These are phyloP conservation scores for Arthroderma sp. DNA, from an alignment of 2,329 filamentous ascomycete species.

Conservation along the genomic window DNA sequence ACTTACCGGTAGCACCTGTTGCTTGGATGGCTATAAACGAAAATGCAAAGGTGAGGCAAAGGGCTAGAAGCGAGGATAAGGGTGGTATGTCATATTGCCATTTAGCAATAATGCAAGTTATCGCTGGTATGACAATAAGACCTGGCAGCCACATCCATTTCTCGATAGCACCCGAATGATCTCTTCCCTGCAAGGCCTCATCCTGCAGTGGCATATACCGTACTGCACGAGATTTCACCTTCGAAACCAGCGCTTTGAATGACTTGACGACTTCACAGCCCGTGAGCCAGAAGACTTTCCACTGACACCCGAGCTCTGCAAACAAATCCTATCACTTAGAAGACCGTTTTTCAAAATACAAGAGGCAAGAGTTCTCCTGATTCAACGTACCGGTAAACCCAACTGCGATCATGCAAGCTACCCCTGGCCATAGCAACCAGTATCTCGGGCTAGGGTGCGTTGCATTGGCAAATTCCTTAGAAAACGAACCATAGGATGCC, in stretches of 20 bases:
- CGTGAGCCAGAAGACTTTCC: conserved; percentile 7
- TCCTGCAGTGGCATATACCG: conserved; percentile 2
- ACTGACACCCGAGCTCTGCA: conserved; percentile 7
- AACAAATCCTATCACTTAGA: background rate
- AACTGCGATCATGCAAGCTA: conserved; percentile 5
- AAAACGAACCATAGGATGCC: conserved; percentile 21
- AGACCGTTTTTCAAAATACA: background rate
- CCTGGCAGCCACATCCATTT: conserved; percentile 8
- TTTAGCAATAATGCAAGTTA: conserved; percentile 4
- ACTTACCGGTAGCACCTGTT: conserved; percentile 10
- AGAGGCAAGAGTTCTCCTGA: no score
- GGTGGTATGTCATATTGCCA: conserved; percentile 4
- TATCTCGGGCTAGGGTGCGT: conserved; percentile 34
- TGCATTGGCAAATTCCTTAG: conserved; percentile 9
- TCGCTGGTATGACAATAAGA: conserved; percentile 2
- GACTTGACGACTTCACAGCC: conserved; percentile 1
- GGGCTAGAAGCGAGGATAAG: conserved; percentile 2
- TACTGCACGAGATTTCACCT: background rate
- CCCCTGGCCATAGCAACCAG: conserved; percentile 38
- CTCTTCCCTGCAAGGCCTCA: background rate
- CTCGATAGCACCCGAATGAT: conserved; percentile 1
- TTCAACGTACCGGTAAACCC: conserved; percentile 4
- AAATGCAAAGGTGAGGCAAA: conserved; percentile 4
- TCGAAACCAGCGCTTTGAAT: background rate
- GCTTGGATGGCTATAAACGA: conserved; percentile 10